Base-by-base conservation (phyloP, 192 early-diverging fungal genomes). In the Coemansia reversa region DNA sequence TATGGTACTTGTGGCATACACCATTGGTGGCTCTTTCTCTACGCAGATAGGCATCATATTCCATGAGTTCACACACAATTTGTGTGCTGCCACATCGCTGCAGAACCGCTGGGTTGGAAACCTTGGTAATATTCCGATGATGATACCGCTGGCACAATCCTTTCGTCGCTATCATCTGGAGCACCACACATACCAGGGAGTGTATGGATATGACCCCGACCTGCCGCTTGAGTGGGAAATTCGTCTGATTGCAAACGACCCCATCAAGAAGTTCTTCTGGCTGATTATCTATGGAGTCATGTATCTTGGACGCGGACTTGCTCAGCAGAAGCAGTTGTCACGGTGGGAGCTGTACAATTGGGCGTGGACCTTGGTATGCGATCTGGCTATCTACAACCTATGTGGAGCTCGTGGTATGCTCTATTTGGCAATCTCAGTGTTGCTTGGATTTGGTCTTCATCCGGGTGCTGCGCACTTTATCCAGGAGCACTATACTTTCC, bases 121-220 rank as follows among this genome's bases (percentile, higher is more conserved):
- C 62, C 96, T 51, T 93, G 52, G 92, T 91, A 98, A 98, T 81
- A 67, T 93, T 55, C 87, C 87, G 53, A 90, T 98, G 69, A 90
- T 88, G 16, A 86, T 92, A 2, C 91, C 91, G 7, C 88, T 92
- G 12, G 87, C 90, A 29, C 84, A 86, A 68, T 92, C 91, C 18
- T 92, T 92, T 79, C 88, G 91, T 54, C 76, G 90, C 16, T 91
- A 92, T 74, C 96, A 98, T 77, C 84, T 97, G 60, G 96, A 97
- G 75, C 96, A 98, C 71, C 96, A 98, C 84, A 89, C 91, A 51
- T 95, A 87, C 81, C 94, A 96, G 76, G 96, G 96, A 7, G 94
- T 97, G n/a, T 86, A 89, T 24, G 94, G 93, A 25, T 87, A 87
- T 75, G 96, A 98, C 68, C 91, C 94, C 29, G 96, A 98, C 76